These are phyloP conservation scores for Lyophyllum decastes DNA, from an alignment of 768 basidiomycete genomes.

Conservation along the genomic window DNA sequence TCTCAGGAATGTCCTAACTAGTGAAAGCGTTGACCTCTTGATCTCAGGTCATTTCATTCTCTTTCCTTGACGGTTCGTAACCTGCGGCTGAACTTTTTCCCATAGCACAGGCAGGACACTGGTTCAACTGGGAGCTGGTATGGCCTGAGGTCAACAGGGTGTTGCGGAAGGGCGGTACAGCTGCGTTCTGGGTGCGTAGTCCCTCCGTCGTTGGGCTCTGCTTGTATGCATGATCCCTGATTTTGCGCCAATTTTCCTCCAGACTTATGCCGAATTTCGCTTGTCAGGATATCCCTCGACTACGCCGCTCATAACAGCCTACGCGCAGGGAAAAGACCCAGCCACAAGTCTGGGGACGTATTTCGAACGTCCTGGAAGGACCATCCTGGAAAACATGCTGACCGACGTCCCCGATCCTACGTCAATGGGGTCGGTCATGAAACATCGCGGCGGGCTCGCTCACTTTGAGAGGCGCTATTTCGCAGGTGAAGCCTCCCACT, in stretches of 20 bases:
- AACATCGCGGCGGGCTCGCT: constrained; percentile 32
- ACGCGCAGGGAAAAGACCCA: constrained; percentile 60
- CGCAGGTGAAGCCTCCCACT: constrained; percentile 42
- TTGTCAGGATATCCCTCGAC: constrained; percentile 59
- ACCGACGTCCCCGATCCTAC: constrained; percentile 64
- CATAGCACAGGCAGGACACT: constrained; percentile 77
- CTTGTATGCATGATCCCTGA: neutral
- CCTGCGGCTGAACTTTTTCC: neutral
- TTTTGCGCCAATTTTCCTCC: neutral
- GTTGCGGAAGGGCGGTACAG: constrained; percentile 61
- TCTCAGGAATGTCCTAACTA: constrained; percentile 41
- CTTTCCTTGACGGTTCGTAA: neutral
- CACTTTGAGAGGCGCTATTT: constrained; percentile 58
- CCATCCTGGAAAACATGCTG: constrained; percentile 71
- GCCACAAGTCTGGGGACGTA: constrained; percentile 63
- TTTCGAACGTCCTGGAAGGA: constrained; percentile 82
- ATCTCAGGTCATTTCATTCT: constrained; percentile 47
- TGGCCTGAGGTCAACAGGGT: constrained; percentile 71
- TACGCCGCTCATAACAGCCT: constrained; percentile 59
- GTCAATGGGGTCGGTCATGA: constrained; percentile 21
- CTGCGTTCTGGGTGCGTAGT: constrained; percentile 68
- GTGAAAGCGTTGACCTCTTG: constrained; percentile 63
- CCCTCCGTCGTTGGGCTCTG: neutral
- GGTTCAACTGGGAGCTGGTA: constrained; percentile 74
- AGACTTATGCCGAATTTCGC: constrained; percentile 76